Conservation (phyloP, 169 alveolate species). For the Amoebophrya sp. region DNA sequence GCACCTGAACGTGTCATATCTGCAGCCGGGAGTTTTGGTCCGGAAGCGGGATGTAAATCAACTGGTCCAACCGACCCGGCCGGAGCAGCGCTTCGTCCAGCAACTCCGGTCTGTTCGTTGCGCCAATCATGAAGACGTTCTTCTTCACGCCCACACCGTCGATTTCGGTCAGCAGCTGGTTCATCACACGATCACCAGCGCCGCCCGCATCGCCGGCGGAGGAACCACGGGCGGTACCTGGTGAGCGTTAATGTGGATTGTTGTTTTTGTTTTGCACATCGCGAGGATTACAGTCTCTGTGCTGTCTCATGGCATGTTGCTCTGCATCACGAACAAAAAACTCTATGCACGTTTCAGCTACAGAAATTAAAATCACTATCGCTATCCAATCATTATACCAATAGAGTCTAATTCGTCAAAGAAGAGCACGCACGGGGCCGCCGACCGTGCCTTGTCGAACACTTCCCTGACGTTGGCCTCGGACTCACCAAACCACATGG, state of each 20-base stretch:
- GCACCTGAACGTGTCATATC: not conserved
- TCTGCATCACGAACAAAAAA: no score
- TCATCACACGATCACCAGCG: conserved; percentile 99
- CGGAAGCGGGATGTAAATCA: conserved; percentile 99
- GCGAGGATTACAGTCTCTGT: no score
- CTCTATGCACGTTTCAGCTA: no score
- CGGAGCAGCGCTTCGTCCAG: conserved; percentile 98
- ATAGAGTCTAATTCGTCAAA: conserved; percentile 99
- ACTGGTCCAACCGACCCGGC: conserved; percentile 99
- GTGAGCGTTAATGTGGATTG: no score
- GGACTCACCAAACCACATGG: conserved; percentile 99
- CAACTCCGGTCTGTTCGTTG: conserved; percentile 99
- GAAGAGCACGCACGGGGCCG: conserved; percentile 99
- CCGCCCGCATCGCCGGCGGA: conserved; percentile 90
- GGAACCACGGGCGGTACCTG: conserved; percentile 39
- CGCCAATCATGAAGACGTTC: conserved; percentile 99
- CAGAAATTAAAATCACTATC: conserved; percentile 55
- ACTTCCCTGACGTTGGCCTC: conserved; percentile 99
- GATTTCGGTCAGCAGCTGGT: conserved; percentile 97
- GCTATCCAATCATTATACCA: no score
- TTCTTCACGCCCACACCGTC: conserved; percentile 99
- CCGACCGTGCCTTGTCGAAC: conserved; percentile 92
- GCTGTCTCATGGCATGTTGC: no score
- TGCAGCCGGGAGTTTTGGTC: conserved; percentile 61
- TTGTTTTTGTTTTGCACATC: no score